Base-by-base conservation (phyloP, 495 filamentous ascomycete species). In the Aspergillus biplanus region DNA sequence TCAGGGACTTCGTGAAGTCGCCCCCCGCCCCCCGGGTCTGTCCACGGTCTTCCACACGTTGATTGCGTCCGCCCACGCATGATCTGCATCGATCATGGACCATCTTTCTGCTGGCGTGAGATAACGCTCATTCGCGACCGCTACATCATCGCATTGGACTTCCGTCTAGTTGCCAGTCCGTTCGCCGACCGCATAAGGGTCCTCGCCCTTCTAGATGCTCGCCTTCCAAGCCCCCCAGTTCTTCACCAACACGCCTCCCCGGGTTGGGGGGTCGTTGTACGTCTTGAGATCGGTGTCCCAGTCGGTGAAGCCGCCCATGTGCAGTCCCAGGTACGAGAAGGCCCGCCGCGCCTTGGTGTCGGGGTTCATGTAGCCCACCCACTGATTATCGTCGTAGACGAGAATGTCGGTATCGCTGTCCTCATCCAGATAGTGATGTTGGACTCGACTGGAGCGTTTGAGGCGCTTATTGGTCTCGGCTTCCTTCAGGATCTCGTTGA, bases 261-360 rank as follows among this genome's bases (percentile, higher is more conserved):
- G 12, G 4, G 39, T 44, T 44, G 57, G 57, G 33, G 57, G 57
- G 15, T 49, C 57, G 37, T 58, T 59, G 55, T 57, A 68, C 18
- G 62, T 15, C 52, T 71, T 53, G 46, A 80, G 62, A 58, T 78
- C 75, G 31, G 63, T 64, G 52, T 76, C 78, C 78, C 75, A 80
- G 52, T 79, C 75, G 3, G 56, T 68, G 7, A 65, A 69, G 7
- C 77, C 77, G 13, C 60, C 70, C 32, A 79, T 66, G 42, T 70
- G 66, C 11, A 62, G 52, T 5, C 2, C 34, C 52, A 55, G 15
- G 56, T 74, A 79, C 18, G 57, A 39, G 0, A 33, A 13, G 1
- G n/a, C 52, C 5, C 75, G 70, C 7, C 16, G 32, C 11, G 18
- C 18, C 61, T 76, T 75, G 53, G 50, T 74, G 11, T 58, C 35